phyloP scores from a whole-genome alignment of 345 rosid species.

The Eutrema japonicum region DNA sequence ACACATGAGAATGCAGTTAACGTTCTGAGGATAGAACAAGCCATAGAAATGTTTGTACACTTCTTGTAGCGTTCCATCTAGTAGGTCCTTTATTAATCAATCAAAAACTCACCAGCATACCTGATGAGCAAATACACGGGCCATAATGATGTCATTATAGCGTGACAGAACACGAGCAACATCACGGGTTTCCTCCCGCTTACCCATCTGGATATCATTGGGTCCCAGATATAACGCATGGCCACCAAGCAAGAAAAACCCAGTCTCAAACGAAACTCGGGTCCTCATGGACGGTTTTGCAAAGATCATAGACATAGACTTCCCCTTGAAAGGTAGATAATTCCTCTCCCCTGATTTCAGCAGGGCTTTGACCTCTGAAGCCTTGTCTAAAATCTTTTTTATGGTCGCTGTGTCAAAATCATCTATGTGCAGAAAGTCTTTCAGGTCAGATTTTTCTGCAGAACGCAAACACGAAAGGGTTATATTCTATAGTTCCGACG shows the following conservation, averaged over 20 bases:
- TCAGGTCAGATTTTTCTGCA: slow-evolving; percentile 55
- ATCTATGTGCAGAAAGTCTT: slow-evolving; percentile 77
- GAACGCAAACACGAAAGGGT: slow-evolving; percentile 5
- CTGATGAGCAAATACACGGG: slow-evolving; percentile 98
- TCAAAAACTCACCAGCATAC: slow-evolving; percentile 78
- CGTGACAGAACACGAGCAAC: slow-evolving; percentile 90
- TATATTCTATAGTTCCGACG: not conserved
- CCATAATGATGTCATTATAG: slow-evolving; percentile 94
- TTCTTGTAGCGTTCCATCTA: not conserved
- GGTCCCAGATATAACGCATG: slow-evolving; percentile 95
- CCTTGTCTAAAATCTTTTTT: slow-evolving; percentile 68
- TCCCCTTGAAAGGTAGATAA: slow-evolving; percentile 83
- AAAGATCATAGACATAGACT: slow-evolving; percentile 95
- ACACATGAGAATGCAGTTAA: not conserved
- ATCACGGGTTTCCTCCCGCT: slow-evolving; percentile 92
- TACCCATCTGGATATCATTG: slow-evolving; percentile 95
- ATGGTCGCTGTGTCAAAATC: slow-evolving; percentile 89
- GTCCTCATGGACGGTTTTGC: slow-evolving; percentile 99
- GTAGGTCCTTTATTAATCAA: not conserved
- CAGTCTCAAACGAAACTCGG: slow-evolving; percentile 93
- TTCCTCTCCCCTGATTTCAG: slow-evolving; percentile 86
- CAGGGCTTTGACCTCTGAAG: slow-evolving; percentile 80
- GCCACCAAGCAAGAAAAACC: slow-evolving; percentile 93
- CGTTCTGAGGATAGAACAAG: not conserved
- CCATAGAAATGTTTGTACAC: slow-evolving; percentile 3